These are phyloP conservation scores for Saussurea involucrata DNA, from an alignment of 129 eudicot genomes.

Conservation along the genomic window DNA sequence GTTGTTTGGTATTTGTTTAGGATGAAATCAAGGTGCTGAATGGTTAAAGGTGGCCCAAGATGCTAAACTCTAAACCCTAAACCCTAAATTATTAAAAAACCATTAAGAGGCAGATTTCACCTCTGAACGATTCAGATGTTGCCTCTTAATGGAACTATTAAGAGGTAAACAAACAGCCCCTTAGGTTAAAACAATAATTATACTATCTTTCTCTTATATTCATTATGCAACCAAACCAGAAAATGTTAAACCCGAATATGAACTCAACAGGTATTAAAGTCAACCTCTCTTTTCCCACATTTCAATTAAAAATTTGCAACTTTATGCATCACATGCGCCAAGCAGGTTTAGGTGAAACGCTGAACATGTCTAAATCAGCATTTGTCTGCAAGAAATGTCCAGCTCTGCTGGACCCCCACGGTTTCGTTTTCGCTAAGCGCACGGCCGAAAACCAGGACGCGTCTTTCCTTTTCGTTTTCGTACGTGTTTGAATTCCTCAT, in stretches of 20 bases:
- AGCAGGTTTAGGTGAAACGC: constrained; percentile 24
- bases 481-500: not conserved
- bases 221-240: not conserved
- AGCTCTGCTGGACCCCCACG: not conserved
- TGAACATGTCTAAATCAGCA: constrained; percentile 11
- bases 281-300: constrained; percentile 1
- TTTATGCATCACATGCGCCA: constrained; percentile 2
- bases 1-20: too few species aligned
- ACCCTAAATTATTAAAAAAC: too few species aligned
- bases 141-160: too few species aligned
- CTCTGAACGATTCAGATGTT: too few species aligned
- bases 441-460: not conserved
- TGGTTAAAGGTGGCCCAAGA: too few species aligned
- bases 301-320: not conserved
- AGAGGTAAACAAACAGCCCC: too few species aligned
- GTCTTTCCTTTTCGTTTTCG: constrained; percentile 6
- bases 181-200: too few species aligned
- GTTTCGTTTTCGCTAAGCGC: constrained; percentile 3
- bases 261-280: constrained; percentile 10
- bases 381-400: constrained; percentile 5
- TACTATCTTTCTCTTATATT: not conserved
- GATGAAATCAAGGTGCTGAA: too few species aligned
- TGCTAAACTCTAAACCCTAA: too few species aligned
- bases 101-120: too few species aligned
- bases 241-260: not conserved